A percentile compares a stretch with the other conserved stretches of the same genome.
Evolutionary conservation across 2,329 filamentous ascomycete species (phyloP).

Genomic region (Aspergillus costaricaensis): DNA sequence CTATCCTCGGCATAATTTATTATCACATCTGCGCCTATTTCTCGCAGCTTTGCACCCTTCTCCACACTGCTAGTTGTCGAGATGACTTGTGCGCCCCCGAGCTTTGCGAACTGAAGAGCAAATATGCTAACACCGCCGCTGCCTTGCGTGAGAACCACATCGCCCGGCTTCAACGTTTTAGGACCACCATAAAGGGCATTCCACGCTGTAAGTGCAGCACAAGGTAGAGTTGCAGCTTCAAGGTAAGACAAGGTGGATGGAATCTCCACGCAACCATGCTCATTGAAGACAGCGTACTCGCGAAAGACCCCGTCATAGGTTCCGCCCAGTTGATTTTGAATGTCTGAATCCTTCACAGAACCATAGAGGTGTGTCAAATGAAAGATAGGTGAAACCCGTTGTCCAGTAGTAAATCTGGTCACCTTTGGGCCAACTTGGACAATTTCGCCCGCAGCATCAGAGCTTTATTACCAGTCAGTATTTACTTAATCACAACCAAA

Average conservation of each 20-base stretch:
- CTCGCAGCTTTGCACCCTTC: slow-evolving; percentile 51
- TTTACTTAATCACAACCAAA: background rate
- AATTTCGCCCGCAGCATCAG: background rate
- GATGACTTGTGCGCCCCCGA: slow-evolving; percentile 52
- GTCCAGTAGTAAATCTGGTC: background rate
- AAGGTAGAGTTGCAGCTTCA: slow-evolving; percentile 3
- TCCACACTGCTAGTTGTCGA: slow-evolving; percentile 56
- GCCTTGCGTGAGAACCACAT: slow-evolving; percentile 57
- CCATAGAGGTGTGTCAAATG: background rate
- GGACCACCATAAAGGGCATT: background rate
- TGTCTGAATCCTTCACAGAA: background rate
- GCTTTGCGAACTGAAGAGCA: slow-evolving; percentile 43
- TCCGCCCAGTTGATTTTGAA: background rate
- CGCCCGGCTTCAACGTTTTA: slow-evolving; percentile 51
- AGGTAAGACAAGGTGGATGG: background rate
- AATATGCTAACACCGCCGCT: slow-evolving; percentile 58
- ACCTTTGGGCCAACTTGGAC: background rate
- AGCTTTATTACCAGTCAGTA: background rate
- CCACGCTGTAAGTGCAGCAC: slow-evolving; percentile 7
- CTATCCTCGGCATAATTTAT: slow-evolving; percentile 59
- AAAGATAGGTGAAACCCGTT: background rate
- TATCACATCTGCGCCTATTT: slow-evolving; percentile 55
- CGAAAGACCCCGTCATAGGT: background rate
- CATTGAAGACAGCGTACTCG: slow-evolving; percentile 3
- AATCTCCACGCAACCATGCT: background rate